A percentile compares a stretch with the other conserved stretches of the same genome.
Evolutionary conservation across 257 asterid genomes (phyloP).

Genomic region (Lavandula angustifolia): DNA sequence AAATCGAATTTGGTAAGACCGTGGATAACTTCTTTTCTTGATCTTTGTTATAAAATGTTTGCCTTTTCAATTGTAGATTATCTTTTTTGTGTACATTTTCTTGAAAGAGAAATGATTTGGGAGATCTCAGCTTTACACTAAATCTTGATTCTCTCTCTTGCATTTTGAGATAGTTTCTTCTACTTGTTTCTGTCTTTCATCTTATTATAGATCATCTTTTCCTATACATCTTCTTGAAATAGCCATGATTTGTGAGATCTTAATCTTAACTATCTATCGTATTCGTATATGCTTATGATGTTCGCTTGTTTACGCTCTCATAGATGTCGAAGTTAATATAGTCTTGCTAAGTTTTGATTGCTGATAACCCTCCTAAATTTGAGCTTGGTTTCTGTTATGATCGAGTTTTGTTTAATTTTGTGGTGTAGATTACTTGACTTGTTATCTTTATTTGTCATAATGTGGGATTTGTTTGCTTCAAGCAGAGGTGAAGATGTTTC

Average conservation of each 20-base stretch:
- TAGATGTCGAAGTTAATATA: not conserved
- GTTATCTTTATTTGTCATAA: not conserved
- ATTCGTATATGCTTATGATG: not conserved
- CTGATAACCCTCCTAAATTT: not conserved
- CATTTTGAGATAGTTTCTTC: no score
- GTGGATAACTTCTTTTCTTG: conserved; percentile 28
- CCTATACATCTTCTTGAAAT: conserved; percentile 37
- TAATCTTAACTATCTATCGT: not conserved
- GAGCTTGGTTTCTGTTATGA: no score
- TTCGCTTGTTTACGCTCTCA: conserved; percentile 1
- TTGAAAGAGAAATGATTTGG: conserved; percentile 30
- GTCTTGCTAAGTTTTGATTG: not conserved
- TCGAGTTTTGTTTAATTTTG: no score
- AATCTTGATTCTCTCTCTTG: conserved; percentile 1
- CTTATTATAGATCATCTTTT: conserved; percentile 23
- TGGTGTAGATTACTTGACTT: no score
- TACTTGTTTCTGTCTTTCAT: no score
- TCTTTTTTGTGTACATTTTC: conserved; percentile 37
- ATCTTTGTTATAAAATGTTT: conserved; percentile 23
- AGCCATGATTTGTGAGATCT: conserved; percentile 27
- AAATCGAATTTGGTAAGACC: conserved; percentile 28
- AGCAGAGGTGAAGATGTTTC: not conserved
- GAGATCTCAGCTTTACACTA: conserved; percentile 8
- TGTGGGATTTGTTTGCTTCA: not conserved
- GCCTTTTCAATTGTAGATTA: conserved; percentile 22